phyloP scores from a whole-genome alignment of 345 rosid species.

The Diplotaxis tenuifolia region DNA sequence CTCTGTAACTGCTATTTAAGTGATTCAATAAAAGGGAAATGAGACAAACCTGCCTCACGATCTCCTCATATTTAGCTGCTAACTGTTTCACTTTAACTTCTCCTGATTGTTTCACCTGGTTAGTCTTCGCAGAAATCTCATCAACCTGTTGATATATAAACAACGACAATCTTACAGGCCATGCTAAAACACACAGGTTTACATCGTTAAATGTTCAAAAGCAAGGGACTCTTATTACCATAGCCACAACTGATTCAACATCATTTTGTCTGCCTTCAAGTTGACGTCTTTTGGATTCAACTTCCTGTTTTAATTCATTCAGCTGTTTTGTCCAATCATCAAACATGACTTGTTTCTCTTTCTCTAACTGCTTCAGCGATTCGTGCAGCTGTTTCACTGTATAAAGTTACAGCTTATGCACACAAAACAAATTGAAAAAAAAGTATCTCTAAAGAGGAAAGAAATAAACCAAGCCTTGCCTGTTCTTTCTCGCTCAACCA shows the following conservation, averaged over 20 bases:
- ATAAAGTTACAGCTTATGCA: slow-evolving; percentile 5
- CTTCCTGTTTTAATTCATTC: slow-evolving; percentile 51
- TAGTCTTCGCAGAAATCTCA: slow-evolving; percentile 53
- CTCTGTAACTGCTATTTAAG: not conserved
- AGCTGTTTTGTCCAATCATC: slow-evolving; percentile 54
- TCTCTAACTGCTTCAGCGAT: slow-evolving; percentile 49
- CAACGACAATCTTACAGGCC: not conserved
- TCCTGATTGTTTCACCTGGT: slow-evolving; percentile 54
- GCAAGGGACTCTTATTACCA: slow-evolving; percentile 53
- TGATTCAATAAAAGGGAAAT: not conserved
- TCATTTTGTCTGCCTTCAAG: slow-evolving; percentile 71
- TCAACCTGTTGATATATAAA: slow-evolving; percentile 53
- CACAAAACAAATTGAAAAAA: not conserved
- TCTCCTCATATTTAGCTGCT: slow-evolving; percentile 56
- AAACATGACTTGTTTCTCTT: slow-evolving; percentile 53
- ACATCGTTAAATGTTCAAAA: not conserved
- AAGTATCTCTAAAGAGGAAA: not conserved
- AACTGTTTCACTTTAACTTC: slow-evolving; percentile 56
- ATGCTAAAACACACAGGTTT: not conserved
- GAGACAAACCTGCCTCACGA: slow-evolving; percentile 62
- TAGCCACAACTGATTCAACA: slow-evolving; percentile 66
- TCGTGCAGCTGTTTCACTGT: slow-evolving; percentile 67
- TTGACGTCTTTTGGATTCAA: slow-evolving; percentile 59
- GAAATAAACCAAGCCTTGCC: slow-evolving; percentile 43
- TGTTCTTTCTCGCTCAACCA: slow-evolving; percentile 64